Evolutionary conservation across 768 basidiomycete species (phyloP), one percentile per base, ranked within the genome.

Genomic region (Cantharellus cinnabarinus): DNA sequence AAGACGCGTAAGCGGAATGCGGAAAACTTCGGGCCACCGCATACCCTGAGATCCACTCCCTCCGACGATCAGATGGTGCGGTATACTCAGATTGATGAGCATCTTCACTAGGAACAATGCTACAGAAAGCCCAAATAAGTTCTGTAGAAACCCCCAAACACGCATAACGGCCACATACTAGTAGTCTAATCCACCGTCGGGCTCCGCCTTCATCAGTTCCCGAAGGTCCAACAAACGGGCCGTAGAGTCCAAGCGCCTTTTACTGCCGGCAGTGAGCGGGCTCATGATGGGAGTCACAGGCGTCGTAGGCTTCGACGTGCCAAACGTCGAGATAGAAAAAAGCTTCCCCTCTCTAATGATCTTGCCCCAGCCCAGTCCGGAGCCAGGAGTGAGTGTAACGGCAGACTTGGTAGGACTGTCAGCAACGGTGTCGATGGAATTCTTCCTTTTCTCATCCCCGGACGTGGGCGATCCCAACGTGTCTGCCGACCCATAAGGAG

Each of bases 81-180:
- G 88, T 82, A 61, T 87, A 89, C 68, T 90, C 88, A 0, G 86
- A 87, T 57, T 79, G 78, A 66, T 90, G 88, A 3, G 85, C 82
- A 66, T 90, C 88, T 68, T 86, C 85, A 41, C 76, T 80, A 58
- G 39, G 50, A 51, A 58, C 15, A 37, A 58, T 53, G 50, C 42
- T 58, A 56, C 10, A 37, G 35, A 37, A 37, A 37, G 35, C 10
- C 10, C 35, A 7, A 54, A 14, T 37, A 10, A 54, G 14, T 5
- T 41, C 39, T 57, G 38, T 35, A 14, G 38, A 57, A 14, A 38
- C 42, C 56, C 39, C 39, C 37, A 37, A 15, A 57, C 10, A 5
- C 5, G 5, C 5, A 14, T 15, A 60, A 15, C n/a, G 44, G 35
- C 38, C 38, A 62, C 64, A 41, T 38, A 62, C 60, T 65, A 65